Evolutionary conservation across 73 alveolate species (phyloP), one percentile per base, ranked within the genome.

Genomic region (Paramecium octaurelia): DNA sequence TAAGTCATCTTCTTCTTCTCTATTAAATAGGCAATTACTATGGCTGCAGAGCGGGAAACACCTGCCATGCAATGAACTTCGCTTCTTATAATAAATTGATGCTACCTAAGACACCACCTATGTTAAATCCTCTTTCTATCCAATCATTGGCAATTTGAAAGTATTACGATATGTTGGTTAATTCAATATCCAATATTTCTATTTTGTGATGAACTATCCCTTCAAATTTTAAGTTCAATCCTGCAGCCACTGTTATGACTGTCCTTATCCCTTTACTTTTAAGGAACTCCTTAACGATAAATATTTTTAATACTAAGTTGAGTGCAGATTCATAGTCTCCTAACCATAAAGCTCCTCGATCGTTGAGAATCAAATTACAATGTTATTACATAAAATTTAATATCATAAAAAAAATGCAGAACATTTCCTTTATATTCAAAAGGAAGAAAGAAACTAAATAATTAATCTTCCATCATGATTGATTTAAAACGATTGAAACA

Each of bases 1-100:
- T 64, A 64, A 1, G 50, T 34, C 84, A 64, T 64, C 9, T 64
- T 64, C 12, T 34, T 64, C 48, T 64, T 64, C 50, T 64, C 84
- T 64, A 64, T 64, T 34, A 64, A 16, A 34, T 64, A 64, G 27
- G 84, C 84, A 27, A 64, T 64, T 14, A 64, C 84, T 11, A 64
- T 64, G 6, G 84, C 84, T 27, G 84, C 84, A 64, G 84, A 64
- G 11, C 84, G 50, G 35, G 84, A 64, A 24, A 64, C 12, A 10
- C 84, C 84, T 23, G 84, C 84, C 84, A 64, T 64, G 84, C 84
- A 64, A 34, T 64, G 84, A 64, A 64, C 84, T 64, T 64, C 6
- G 46, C 84, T 64, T 27, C 21, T 3, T 34, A 31, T 31, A 31
- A 27, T 64, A 27, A 24, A 64, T 64, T 64, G 23, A 4, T 34